phyloP scores from a whole-genome alignment of 768 basidiomycete genomes.

The Sistotremastrum suecicum region DNA sequence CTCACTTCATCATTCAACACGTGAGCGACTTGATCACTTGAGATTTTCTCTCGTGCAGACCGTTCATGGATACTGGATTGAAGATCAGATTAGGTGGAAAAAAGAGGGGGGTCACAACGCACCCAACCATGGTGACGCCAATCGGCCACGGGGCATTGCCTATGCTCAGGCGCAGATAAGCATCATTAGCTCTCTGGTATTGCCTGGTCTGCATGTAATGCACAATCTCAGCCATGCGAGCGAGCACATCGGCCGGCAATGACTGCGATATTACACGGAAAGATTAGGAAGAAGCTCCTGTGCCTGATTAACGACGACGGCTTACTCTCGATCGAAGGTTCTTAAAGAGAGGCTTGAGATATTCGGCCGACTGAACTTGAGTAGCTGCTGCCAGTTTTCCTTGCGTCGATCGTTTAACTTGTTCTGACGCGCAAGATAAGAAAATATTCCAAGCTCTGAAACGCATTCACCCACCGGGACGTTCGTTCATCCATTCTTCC shows the following conservation, averaged over 20 bases:
- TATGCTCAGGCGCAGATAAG: conserved; percentile 91
- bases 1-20: conserved; percentile 98
- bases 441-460: neutral
- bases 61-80: conserved; percentile 81
- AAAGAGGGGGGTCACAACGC: conserved; percentile 16
- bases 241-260: conserved; percentile 72
- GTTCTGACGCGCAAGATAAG: conserved; percentile 31
- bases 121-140: conserved; percentile 99
- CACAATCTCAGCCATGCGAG: conserved; percentile 83
- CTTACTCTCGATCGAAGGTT: conserved; percentile 72
- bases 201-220: conserved; percentile 93
- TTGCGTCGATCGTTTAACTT: conserved; percentile 76
- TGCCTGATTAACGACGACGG: conserved; percentile 6
- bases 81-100: conserved; percentile 1
- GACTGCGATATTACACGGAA: conserved; percentile 27
- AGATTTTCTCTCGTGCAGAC: conserved; percentile 95
- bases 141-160: conserved; percentile 99
- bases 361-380: conserved; percentile 89
- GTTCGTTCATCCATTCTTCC: conserved; percentile 88
- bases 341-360: conserved; percentile 94
- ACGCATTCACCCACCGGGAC: conserved; percentile 50
- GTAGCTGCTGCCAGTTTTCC: conserved; percentile 93
- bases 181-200: conserved; percentile 93
- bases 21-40: conserved; percentile 92
- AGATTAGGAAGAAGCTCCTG: neutral